Evolutionary conservation across 495 filamentous ascomycete species (phyloP), one percentile per base, ranked within the genome.

Genomic region (Polyplosphaeria fusca): DNA sequence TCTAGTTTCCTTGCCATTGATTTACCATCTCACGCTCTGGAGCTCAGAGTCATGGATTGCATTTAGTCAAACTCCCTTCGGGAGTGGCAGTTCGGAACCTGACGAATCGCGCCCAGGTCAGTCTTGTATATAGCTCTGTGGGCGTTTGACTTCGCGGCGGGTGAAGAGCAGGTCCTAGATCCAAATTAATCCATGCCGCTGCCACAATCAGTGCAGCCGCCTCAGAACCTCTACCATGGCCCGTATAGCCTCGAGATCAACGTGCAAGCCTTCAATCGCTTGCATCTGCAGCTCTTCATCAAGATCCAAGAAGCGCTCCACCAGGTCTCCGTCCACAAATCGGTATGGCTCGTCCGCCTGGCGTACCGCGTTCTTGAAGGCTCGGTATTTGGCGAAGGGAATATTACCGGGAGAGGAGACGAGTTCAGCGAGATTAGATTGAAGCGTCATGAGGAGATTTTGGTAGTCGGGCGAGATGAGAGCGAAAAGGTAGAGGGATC

Each of bases 311-410:
- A 96, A 99, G 38, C 79, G 68, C 70, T 96, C 91, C 23, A 99
- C 76, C 46, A 97, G 72, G 67, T 97, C 93, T 0, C 91, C 93
- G 65, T 99, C 93, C 39, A 97, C 82, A 65, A 97, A 96, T 5
- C 93, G 79, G 58, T 81, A 86, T 0, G 94, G 93, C 52, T 86
- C 88, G 3, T 87, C 83, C 0, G 80, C 80, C 46, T 85, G 83
- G 35, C 87, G 74, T 22, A 86, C 84, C 27, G 77, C 73, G 20
- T 81, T 90, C 41, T 81, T 79, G 71, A 92, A 95, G 0, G 86
- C 87, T 19, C 93, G 82, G 70, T 87, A 99, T 3, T 74, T 74
- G 45, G 80, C 80, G 70, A 94, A 96, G 0, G 85, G 76, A 12
- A 96, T 77, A 26, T 79, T 68, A 0, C 91, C 91, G 0, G 84